Conservation (phyloP, 2,329 filamentous ascomycete genomes). For the Botryotinia calthae region DNA sequence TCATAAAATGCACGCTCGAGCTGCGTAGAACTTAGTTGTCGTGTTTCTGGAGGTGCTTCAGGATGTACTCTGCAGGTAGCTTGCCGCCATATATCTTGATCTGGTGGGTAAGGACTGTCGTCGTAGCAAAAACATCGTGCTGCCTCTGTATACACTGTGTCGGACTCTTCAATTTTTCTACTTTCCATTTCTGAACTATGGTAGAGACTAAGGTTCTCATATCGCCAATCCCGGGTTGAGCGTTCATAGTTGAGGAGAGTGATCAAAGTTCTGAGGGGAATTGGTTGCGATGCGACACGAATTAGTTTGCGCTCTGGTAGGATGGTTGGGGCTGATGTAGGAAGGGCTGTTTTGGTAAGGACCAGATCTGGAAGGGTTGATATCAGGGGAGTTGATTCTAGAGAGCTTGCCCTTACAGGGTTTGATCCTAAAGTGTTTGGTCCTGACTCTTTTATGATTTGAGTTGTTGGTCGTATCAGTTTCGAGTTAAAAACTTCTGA, state of each 20-base stretch:
- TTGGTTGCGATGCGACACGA: background rate
- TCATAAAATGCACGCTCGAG: background rate
- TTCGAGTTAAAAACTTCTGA: background rate
- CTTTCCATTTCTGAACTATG: background rate
- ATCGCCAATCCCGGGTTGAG: background rate
- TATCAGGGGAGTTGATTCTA: background rate
- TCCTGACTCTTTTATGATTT: background rate
- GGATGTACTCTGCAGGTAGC: background rate
- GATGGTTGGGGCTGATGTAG: background rate
- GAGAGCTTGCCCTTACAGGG: background rate
- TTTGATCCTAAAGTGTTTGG: background rate
- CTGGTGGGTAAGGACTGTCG: background rate
- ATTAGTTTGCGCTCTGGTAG: background rate
- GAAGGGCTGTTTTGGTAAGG: background rate
- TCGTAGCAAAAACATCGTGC: background rate
- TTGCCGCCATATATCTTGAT: background rate
- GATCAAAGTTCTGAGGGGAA: background rate
- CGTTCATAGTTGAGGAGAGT: background rate
- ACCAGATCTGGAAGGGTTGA: background rate
- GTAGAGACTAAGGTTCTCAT: background rate
- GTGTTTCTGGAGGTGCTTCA: background rate
- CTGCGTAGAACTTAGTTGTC: background rate
- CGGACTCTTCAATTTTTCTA: background rate
- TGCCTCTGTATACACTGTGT: background rate
- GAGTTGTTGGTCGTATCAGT: accelerated